Conservation (phyloP, 208 protist genomes). For the Cochliopodium minus region DNA sequence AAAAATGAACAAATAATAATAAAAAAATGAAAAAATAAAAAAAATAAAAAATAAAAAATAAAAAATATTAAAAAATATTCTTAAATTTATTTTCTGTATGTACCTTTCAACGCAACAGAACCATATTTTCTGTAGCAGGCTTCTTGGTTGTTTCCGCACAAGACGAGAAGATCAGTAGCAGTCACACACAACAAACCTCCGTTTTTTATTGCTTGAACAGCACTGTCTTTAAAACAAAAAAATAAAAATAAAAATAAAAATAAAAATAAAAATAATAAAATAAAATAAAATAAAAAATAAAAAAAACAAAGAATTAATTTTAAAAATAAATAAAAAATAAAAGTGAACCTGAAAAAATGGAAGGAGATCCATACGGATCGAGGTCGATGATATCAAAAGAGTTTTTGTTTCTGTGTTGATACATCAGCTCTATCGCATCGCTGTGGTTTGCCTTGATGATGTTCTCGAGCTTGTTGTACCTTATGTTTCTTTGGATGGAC, state of each 20-base stretch:
- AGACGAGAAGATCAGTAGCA: constrained; percentile 89
- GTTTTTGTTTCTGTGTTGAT: constrained; percentile 37
- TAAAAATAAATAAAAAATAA: too few relatives aligned
- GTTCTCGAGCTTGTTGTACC: constrained; percentile 65
- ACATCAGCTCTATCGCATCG: constrained; percentile 51
- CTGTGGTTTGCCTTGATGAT: constrained; percentile 58
- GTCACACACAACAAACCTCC: constrained; percentile 91
- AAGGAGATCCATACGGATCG: constrained; percentile 93
- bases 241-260: too few relatives aligned
- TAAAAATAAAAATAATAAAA: too few relatives aligned
- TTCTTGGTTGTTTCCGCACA: constrained; percentile 86
- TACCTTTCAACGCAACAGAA: constrained; percentile 57
- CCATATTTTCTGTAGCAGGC: constrained; percentile 93
- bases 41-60: constrained; percentile 2
- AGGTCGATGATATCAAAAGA: constrained; percentile 92
- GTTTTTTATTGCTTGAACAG: constrained; percentile 78
- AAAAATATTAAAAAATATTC: constrained; percentile 17
- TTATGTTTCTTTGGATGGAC: constrained; percentile 77
- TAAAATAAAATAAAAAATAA: too few relatives aligned
- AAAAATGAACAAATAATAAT: too few relatives aligned
- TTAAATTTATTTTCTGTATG: constrained; percentile 12
- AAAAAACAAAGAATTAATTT: too few relatives aligned
- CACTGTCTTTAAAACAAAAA: constrained; percentile 88
- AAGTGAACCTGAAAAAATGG: too few relatives aligned
- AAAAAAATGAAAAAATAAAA: background rate